These are phyloP conservation scores for Castanea sativa DNA, from an alignment of 306 rosid genomes.

Conservation along the genomic window DNA sequence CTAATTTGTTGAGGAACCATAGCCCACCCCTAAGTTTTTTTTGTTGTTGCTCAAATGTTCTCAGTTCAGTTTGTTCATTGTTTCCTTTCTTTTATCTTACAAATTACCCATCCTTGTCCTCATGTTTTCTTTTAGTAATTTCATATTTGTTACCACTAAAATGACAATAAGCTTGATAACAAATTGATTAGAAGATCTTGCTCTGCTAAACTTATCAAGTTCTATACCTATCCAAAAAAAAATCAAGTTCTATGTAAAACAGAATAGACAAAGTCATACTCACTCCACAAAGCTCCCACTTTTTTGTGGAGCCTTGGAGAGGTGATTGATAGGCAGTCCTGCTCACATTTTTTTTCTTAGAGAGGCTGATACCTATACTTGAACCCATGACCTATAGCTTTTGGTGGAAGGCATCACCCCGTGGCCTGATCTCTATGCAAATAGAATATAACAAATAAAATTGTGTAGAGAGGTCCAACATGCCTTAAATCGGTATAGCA, in stretches of 20 bases:
- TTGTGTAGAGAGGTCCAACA: neutral
- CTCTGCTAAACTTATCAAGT: neutral
- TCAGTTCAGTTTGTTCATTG: neutral
- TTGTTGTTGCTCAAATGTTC: neutral
- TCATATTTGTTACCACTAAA: neutral
- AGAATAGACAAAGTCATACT: too few relatives aligned
- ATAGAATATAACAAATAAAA: neutral
- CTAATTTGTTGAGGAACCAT: too few relatives aligned
- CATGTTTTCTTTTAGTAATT: neutral
- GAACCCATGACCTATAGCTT: too few relatives aligned
- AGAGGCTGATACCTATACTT: too few relatives aligned
- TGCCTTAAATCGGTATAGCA: neutral
- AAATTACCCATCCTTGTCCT: neutral
- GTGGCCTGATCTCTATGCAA: neutral
- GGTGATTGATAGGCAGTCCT: too few relatives aligned
- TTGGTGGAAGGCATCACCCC: too few relatives aligned
- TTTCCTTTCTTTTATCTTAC: neutral
- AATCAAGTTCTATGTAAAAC: neutral
- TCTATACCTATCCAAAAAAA: too few relatives aligned
- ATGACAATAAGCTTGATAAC: neutral
- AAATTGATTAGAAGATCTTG: neutral
- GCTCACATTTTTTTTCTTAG: too few relatives aligned
- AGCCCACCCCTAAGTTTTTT: too few relatives aligned
- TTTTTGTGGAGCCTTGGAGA: too few relatives aligned
- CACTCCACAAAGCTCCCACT: too few relatives aligned